A percentile compares a stretch with the other conserved stretches of the same genome.
These are phyloP conservation scores for Penicillium lividum DNA, from an alignment of 495 filamentous ascomycete species.

Conservation along the genomic window DNA sequence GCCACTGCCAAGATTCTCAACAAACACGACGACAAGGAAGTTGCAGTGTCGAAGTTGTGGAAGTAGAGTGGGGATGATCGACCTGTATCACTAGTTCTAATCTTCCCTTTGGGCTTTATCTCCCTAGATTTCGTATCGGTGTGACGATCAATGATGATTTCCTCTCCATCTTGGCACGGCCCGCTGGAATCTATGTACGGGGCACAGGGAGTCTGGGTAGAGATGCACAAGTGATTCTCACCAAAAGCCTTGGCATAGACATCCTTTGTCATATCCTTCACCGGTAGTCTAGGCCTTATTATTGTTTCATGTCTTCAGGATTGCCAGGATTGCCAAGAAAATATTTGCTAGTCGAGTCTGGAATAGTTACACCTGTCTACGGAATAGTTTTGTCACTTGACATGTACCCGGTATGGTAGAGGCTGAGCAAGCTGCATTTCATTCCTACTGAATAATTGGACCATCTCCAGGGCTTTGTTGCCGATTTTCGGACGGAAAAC, in stretches of 20 bases:
- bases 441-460: background rate
- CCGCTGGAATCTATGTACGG: background rate
- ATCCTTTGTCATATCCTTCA: no score
- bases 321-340: no score
- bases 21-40: conserved; percentile 99
- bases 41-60: conserved; percentile 85
- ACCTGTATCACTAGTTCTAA: conserved; percentile 34
- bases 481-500: background rate
- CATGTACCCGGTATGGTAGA: no score
- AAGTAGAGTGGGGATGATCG: conserved; percentile 59
- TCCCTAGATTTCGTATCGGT: conserved; percentile 9
- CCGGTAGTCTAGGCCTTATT: no score
- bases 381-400: no score
- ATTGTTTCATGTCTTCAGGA: no score
- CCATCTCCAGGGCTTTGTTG: background rate
- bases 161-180: background rate
- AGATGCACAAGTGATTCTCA: background rate
- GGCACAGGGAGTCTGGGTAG: background rate
- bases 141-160: conserved; percentile 7
- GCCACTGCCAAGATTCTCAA: conserved; percentile 99
- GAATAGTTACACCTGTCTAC: no score
- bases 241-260: background rate
- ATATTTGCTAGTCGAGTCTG: no score
- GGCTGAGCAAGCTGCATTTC: background rate
- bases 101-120: conserved; percentile 17